Conservation (phyloP, 495 filamentous ascomycete species). For the Penicillium tannophilum region DNA sequence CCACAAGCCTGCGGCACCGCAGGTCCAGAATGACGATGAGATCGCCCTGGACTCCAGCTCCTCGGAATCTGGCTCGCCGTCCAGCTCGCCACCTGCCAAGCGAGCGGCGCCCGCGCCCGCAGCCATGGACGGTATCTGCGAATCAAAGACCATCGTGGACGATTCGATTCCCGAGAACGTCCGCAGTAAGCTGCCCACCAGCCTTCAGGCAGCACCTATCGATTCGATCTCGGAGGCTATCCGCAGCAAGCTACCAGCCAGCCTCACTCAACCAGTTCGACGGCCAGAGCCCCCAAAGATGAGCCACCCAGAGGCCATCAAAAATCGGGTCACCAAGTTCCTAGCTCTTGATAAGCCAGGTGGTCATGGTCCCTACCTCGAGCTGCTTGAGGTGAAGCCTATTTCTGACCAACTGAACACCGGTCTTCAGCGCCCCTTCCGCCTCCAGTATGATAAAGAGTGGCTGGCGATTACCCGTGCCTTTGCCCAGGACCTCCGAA, state of each 20-base stretch:
- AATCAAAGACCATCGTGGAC: neutral
- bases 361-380: conserved; percentile 70
- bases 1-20: neutral
- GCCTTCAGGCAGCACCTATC: neutral
- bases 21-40: conserved; percentile 45
- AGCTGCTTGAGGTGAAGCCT: conserved; percentile 65
- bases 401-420: conserved; percentile 28
- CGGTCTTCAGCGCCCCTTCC: conserved; percentile 31
- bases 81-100: neutral
- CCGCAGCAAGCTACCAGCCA: conserved; percentile 61
- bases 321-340: conserved; percentile 78
- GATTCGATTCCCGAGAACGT: neutral
- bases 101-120: neutral
- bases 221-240: neutral
- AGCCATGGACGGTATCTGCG: neutral
- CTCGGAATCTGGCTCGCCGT: neutral
- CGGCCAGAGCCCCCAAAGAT: conserved; percentile 31
- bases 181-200: conserved; percentile 4
- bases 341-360: conserved; percentile 88
- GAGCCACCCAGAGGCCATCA: conserved; percentile 52
- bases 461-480: conserved; percentile 92
- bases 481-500: conserved; percentile 61
- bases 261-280: conserved; percentile 50
- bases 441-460: conserved; percentile 83
- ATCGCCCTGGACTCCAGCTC: conserved; percentile 57